Percentiles rank a stretch among this genome's conserved stretches.
These are phyloP conservation scores for Mycena vulgaris DNA, from an alignment of 768 basidiomycete genomes.

Conservation along the genomic window DNA sequence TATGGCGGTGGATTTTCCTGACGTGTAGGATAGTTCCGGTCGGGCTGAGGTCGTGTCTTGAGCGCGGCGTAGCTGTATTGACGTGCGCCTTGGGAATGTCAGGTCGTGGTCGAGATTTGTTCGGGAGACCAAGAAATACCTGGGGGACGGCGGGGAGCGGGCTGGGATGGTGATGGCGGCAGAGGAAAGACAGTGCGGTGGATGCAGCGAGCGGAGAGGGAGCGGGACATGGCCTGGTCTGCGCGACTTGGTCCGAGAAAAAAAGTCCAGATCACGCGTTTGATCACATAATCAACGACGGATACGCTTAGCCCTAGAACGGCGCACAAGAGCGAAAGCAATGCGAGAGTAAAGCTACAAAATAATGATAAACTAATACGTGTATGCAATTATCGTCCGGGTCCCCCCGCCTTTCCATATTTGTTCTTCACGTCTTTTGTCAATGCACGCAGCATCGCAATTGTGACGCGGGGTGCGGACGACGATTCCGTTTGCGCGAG, in stretches of 20 bases:
- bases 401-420: conserved; percentile 46
- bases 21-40: conserved; percentile 18
- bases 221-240: conserved; percentile 33
- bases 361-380: conserved; percentile 11
- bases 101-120: neutral
- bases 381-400: conserved; percentile 19
- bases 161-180: conserved; percentile 14
- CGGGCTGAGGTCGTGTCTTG: conserved; percentile 35
- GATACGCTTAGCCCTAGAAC: neutral
- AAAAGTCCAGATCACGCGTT: conserved; percentile 14
- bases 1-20: conserved; percentile 29
- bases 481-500: conserved; percentile 50
- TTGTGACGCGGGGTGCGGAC: conserved; percentile 61
- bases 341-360: conserved; percentile 2
- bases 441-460: conserved; percentile 76
- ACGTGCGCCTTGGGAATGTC: conserved; percentile 24
- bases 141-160: conserved; percentile 10
- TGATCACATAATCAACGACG: conserved; percentile 6
- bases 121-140: conserved; percentile 11
- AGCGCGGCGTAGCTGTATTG: conserved; percentile 36
- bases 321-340: neutral
- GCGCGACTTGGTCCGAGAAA: conserved; percentile 15
- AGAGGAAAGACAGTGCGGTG: conserved; percentile 34
- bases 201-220: conserved; percentile 39
- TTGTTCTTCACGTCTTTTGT: conserved; percentile 69